phyloP scores from a whole-genome alignment of 257 asterid species.

The Gentiana dahurica region DNA sequence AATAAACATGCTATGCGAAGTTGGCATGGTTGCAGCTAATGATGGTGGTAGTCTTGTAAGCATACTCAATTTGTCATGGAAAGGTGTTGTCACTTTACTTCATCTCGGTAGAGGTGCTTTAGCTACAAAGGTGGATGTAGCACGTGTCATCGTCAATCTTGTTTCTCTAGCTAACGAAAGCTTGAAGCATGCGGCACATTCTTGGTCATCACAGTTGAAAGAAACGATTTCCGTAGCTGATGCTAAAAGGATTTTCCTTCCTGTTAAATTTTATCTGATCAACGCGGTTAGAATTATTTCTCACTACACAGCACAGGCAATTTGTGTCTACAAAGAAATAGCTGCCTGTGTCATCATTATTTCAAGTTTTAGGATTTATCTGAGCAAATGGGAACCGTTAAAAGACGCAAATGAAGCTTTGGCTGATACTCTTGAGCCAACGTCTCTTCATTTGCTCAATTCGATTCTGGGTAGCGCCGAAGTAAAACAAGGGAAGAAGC shows the following conservation, averaged over 20 bases:
- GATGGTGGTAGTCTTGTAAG: slow-evolving; percentile 88
- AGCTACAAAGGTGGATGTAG: slow-evolving; percentile 62
- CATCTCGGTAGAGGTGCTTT: slow-evolving; percentile 83
- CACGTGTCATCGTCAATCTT: slow-evolving; percentile 51
- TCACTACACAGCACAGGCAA: slow-evolving; percentile 64
- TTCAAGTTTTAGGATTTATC: slow-evolving; percentile 57
- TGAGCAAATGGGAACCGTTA: slow-evolving; percentile 48
- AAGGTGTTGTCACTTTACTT: slow-evolving; percentile 87
- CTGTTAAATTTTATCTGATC: slow-evolving; percentile 81
- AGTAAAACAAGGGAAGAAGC: slow-evolving; percentile 52
- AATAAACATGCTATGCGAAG: slow-evolving; percentile 59
- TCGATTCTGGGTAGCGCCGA: slow-evolving; percentile 63
- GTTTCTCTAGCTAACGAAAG: slow-evolving; percentile 68
- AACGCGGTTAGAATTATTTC: slow-evolving; percentile 89
- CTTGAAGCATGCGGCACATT: slow-evolving; percentile 61
- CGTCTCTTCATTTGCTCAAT: slow-evolving; percentile 77
- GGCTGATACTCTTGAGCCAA: slow-evolving; percentile 74
- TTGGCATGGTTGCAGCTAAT: slow-evolving; percentile 86
- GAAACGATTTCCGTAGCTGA: slow-evolving; percentile 50
- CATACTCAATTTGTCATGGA: slow-evolving; percentile 84
- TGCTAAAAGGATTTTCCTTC: slow-evolving; percentile 88
- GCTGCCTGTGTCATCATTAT: slow-evolving; percentile 47
- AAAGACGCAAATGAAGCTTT: slow-evolving; percentile 55
- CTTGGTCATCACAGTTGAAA: slow-evolving; percentile 49
- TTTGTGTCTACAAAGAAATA: slow-evolving; percentile 61